These are phyloP conservation scores for Cornus kousa DNA, from an alignment of 148 eudicot species.

Conservation along the genomic window DNA sequence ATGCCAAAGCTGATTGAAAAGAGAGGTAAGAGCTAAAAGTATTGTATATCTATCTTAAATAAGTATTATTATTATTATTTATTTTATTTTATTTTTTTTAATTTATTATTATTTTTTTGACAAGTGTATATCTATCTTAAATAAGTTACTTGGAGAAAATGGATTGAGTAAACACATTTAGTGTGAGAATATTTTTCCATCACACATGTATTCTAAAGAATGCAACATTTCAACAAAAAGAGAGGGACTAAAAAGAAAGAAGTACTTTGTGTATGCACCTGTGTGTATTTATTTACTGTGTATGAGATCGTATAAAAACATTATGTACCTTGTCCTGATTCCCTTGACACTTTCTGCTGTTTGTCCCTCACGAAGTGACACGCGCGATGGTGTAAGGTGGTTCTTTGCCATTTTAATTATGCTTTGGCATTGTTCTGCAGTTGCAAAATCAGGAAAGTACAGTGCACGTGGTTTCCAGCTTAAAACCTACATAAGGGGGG, in stretches of 20 bases:
- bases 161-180: not conserved
- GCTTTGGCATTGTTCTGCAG: constrained; percentile 69
- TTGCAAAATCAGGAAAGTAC: constrained; percentile 80
- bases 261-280: not conserved
- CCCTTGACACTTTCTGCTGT: constrained; percentile 66
- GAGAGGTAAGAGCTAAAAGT: not conserved
- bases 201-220: not conserved
- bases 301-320: constrained; percentile 1
- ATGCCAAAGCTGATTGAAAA: constrained; percentile 63
- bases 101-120: no score
- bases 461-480: constrained; percentile 81
- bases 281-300: not conserved
- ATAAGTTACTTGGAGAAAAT: not conserved
- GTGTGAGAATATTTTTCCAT: not conserved
- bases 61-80: no score
- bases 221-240: not conserved
- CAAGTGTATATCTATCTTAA: not conserved
- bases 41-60: constrained; percentile 2
- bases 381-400: constrained; percentile 60
- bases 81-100: no score
- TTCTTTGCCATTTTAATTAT: constrained; percentile 60
- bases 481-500: constrained; percentile 46
- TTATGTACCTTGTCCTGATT: constrained; percentile 73
- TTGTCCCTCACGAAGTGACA: constrained; percentile 84
- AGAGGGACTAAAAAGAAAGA: not conserved